Evolutionary conservation across 768 basidiomycete species (phyloP).

Genomic region (Candolleomyces eurysporus): DNA sequence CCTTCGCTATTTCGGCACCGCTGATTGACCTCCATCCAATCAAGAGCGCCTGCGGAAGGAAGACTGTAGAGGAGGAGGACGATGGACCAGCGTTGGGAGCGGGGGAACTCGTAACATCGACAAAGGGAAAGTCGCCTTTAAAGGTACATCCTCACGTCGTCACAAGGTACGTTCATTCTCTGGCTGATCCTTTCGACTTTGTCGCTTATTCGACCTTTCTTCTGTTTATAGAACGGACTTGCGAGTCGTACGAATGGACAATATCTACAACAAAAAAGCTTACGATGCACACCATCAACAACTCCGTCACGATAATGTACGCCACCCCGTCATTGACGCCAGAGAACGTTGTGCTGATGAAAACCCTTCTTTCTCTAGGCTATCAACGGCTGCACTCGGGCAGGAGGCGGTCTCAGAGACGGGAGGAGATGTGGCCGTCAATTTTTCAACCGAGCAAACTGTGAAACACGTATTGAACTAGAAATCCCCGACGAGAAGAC

Average conservation of each 20-base stretch:
- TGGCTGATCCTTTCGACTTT: background rate
- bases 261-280: conserved; percentile 22
- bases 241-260: conserved; percentile 29
- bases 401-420: conserved; percentile 19
- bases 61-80: background rate
- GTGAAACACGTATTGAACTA: conserved; percentile 6
- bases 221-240: conserved; percentile 28
- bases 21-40: conserved; percentile 32
- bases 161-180: conserved; percentile 24
- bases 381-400: background rate
- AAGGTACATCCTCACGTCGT: conserved; percentile 34
- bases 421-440: background rate
- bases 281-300: background rate
- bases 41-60: conserved; percentile 11
- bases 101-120: background rate
- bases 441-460: background rate
- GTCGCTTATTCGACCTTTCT: background rate
- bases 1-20: conserved; percentile 32
- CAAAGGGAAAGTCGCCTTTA: conserved; percentile 16
- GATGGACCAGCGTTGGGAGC: background rate
- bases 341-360: too few relatives aligned
- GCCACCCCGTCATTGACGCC: background rate
- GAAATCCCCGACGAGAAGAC: conserved; percentile 14
- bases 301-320: conserved; percentile 23
- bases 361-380: background rate